Percentiles rank a stretch among this genome's conserved stretches.
Evolutionary conservation across 306 rosid species (phyloP).

Genomic region (Morella rubra): DNA sequence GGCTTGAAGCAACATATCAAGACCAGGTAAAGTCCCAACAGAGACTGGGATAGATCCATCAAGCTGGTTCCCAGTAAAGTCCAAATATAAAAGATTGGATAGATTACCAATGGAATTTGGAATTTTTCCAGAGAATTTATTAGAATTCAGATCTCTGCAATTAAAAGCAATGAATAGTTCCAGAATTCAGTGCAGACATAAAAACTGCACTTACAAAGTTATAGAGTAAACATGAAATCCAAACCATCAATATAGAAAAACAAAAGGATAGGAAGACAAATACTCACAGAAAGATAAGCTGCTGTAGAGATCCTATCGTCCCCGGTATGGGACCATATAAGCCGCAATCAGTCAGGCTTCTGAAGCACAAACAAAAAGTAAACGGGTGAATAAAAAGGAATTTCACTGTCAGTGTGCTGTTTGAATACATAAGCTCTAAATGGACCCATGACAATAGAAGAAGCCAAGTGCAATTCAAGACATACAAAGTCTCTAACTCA

Average conservation of each 20-base stretch:
- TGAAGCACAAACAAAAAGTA: neutral
- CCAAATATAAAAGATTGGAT: conserved; percentile 37
- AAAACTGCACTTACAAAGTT: neutral
- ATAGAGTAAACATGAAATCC: neutral
- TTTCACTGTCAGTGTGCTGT: neutral
- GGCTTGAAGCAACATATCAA: conserved; percentile 30
- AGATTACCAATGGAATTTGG: conserved; percentile 45
- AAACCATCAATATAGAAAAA: neutral
- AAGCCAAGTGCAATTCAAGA: neutral
- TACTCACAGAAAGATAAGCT: neutral
- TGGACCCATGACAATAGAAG: neutral
- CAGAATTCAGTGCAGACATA: neutral
- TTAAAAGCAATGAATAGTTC: neutral
- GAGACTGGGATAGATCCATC: conserved; percentile 43
- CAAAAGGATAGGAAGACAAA: neutral
- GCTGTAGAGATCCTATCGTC: neutral
- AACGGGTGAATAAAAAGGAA: neutral
- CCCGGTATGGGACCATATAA: neutral
- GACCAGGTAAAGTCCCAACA: conserved; percentile 15
- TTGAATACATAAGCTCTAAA: neutral
- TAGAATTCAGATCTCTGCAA: conserved; percentile 40
- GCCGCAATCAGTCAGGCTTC: neutral
- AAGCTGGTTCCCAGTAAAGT: conserved; percentile 37
- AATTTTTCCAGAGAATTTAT: conserved; percentile 31
- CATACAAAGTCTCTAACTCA: neutral